Conservation (phyloP, 2,329 filamentous ascomycete species). For the Plenodomus biglobosus region DNA sequence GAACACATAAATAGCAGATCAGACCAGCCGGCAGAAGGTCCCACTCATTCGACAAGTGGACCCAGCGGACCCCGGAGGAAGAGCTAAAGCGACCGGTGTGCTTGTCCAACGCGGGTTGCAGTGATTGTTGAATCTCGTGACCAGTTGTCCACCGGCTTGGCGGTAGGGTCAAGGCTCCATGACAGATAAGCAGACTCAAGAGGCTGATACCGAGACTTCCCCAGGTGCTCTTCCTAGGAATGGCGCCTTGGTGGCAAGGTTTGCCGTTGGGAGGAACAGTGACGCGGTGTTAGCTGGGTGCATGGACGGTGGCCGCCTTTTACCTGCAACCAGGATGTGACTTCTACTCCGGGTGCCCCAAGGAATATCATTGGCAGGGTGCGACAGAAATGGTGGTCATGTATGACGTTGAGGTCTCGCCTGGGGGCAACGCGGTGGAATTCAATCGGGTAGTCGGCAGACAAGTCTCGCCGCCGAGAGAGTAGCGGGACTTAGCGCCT, state of each 20-base stretch:
- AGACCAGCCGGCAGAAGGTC: conserved; percentile 1
- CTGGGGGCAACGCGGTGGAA: conserved; percentile 2
- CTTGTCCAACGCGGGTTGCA: neutral
- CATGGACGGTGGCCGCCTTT: conserved; percentile 8
- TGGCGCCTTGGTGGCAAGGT: conserved; percentile 29
- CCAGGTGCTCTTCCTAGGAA: conserved; percentile 10
- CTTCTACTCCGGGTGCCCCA: neutral
- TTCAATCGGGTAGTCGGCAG: conserved; percentile 16
- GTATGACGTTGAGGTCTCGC: conserved; percentile 19
- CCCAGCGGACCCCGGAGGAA: neutral
- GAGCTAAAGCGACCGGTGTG: conserved; percentile 1
- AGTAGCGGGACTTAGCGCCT: conserved; percentile 19
- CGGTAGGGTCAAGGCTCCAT: conserved; percentile 12
- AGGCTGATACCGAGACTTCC: conserved; percentile 17
- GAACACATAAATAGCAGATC: neutral
- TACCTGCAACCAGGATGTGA: conserved; percentile 4
- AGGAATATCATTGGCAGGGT: neutral
- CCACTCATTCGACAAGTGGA: neutral
- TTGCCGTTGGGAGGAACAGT: conserved; percentile 22
- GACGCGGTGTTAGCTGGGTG: conserved; percentile 13
- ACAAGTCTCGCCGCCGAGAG: neutral
- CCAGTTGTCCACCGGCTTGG: conserved; percentile 15
- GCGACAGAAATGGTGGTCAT: neutral
- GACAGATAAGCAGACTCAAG: conserved; percentile 24
- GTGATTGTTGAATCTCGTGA: conserved; percentile 29